These are phyloP conservation scores for Daldinia concentrica DNA, from an alignment of 495 filamentous ascomycete species.

Conservation along the genomic window DNA sequence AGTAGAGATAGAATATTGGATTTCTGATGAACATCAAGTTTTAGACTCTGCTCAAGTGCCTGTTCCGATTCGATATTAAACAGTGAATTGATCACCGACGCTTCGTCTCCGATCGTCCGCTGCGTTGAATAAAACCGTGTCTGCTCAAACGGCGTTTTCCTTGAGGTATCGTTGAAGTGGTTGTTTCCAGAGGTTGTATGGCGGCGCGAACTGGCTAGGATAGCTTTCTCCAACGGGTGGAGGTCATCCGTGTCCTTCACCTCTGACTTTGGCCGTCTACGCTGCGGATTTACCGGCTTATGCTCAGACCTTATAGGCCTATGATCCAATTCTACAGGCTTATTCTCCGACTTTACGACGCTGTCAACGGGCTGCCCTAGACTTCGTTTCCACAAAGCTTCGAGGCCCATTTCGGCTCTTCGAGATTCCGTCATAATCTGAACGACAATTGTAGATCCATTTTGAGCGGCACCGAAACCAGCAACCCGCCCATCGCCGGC, in stretches of 20 bases:
- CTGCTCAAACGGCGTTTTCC: constrained; percentile 30
- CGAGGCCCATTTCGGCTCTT: constrained; percentile 82
- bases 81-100: constrained; percentile 11
- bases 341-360: constrained; percentile 17
- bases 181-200: constrained; percentile 6
- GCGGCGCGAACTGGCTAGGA: constrained; percentile 34
- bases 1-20: constrained; percentile 31
- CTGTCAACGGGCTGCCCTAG: constrained; percentile 53
- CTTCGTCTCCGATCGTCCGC: not conserved
- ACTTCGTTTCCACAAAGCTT: constrained; percentile 75
- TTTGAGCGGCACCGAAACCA: constrained; percentile 78
- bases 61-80: constrained; percentile 20
- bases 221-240: constrained; percentile 46
- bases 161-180: constrained; percentile 26
- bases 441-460: constrained; percentile 72
- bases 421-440: constrained; percentile 91
- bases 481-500: constrained; percentile 61
- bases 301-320: constrained; percentile 16
- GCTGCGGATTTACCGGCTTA: not conserved
- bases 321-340: not conserved
- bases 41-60: constrained; percentile 30
- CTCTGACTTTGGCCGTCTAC: constrained; percentile 19
- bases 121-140: constrained; percentile 36
- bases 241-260: constrained; percentile 34
- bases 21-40: constrained; percentile 41